phyloP scores from a whole-genome alignment of 2,329 filamentous ascomycete genomes.

The Monilinia polystroma region DNA sequence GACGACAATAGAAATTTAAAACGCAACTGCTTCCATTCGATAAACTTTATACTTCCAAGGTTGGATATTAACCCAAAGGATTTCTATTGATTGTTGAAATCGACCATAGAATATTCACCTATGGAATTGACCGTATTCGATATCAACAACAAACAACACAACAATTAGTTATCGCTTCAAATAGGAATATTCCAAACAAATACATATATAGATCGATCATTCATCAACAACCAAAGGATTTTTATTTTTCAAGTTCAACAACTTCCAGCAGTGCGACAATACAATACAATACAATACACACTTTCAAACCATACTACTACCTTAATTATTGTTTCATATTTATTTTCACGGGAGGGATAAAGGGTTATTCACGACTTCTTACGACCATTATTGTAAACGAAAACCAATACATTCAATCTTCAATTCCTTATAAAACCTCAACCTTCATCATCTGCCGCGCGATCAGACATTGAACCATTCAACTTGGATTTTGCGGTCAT shows the following conservation, averaged over 20 bases:
- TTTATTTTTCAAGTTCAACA: constrained; percentile 3
- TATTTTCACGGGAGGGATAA: constrained; percentile 5
- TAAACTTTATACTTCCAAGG: background rate
- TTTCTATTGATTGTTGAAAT: too few relatives aligned
- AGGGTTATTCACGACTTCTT: constrained; percentile 22
- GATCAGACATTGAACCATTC: background rate
- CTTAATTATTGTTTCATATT: constrained; percentile 20
- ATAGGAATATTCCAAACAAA: constrained; percentile 6
- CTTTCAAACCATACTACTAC: background rate
- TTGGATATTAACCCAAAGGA: background rate
- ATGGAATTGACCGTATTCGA: background rate
- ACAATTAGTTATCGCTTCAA: background rate
- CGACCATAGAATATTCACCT: background rate
- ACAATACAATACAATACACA: background rate
- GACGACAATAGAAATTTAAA: constrained; percentile 9
- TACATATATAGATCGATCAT: background rate
- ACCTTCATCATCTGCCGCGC: background rate
- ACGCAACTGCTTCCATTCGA: background rate
- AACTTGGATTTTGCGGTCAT: background rate
- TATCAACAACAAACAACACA: constrained; percentile 10
- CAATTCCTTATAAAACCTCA: too few relatives aligned
- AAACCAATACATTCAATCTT: constrained; percentile 1
- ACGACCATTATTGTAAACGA: constrained; percentile 19
- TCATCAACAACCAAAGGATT: background rate
- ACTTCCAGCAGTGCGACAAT: too few relatives aligned